Base-by-base conservation (phyloP, 257 asterid genomes). In the Solanum rostratum region DNA sequence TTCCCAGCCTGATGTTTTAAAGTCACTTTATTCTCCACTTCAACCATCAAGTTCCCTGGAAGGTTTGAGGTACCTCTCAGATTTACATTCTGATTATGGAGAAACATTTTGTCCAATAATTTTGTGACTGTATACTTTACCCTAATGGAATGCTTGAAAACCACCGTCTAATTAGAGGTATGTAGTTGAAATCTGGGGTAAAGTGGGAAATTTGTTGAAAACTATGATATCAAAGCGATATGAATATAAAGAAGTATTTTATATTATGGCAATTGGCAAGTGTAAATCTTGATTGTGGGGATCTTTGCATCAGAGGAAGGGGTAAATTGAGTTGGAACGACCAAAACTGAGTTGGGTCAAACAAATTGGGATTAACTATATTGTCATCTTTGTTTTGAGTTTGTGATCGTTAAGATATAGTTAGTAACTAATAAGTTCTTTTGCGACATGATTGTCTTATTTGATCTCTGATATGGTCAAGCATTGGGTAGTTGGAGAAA, bases 1-100 rank as follows among this genome's bases (percentile, higher is more conserved):
- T 88, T 96, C 97, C 63, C 95, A 94, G 85, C 99, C 99, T 52
- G 99, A 96, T 87, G 99, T 95, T 81, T 90, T 96, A 87, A 93
- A 89, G 88, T 96, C 99, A 22, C 91, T 96, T 74, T 96, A 96
- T 92, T 96, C 98, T 83, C 99, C 99, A 81, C 89, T 96, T 86
- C 98, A 93, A 89, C 93, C 92, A 88, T 91, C 98, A 85, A 96
- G 98, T 87, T 88, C 98, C 60, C 86, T 92, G 83, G 99, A 95
- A 87, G 98, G 95, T 82, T 85, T 93, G 88, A 95, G 99, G 99
- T 96, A 91, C 80, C 24, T 85, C 68, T 22, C 63, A 74, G 14
- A 43, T 30, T 80, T 53, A 65, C 57, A 12, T 59, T 69, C 22
- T 80, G 54, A 83, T 52, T 60, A 53, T 55, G 62, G 29, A 54